These are phyloP conservation scores for Aspergillus quadrilineatus DNA, from an alignment of 2,329 filamentous ascomycete genomes.

Conservation along the genomic window DNA sequence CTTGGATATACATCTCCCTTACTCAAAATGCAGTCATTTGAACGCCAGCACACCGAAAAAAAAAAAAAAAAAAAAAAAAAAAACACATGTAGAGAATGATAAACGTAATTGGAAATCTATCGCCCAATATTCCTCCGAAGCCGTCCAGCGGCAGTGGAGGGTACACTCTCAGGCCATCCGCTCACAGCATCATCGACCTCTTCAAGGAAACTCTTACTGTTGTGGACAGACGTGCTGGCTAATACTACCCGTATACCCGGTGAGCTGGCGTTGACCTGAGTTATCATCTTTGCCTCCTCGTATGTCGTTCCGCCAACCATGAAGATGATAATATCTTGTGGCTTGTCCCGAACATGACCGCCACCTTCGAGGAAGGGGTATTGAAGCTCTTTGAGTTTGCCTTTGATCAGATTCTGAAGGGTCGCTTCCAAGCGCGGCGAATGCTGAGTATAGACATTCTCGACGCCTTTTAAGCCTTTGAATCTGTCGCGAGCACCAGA, in stretches of 20 bases:
- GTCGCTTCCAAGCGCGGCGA: slow-evolving; percentile 84
- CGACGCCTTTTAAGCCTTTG: slow-evolving; percentile 93
- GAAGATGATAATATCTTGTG: slow-evolving; percentile 93
- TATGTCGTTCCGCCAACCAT: slow-evolving; percentile 93
- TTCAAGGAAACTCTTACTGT: slow-evolving; percentile 81
- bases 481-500: slow-evolving; percentile 82
- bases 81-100: background rate
- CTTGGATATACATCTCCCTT: slow-evolving; percentile 9
- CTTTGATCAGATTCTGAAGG: slow-evolving; percentile 90
- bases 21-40: slow-evolving; percentile 3
- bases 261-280: slow-evolving; percentile 87
- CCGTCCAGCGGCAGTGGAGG: slow-evolving; percentile 61
- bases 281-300: slow-evolving; percentile 93
- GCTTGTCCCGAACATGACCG: slow-evolving; percentile 85
- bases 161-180: slow-evolving; percentile 73
- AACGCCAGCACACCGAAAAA: slow-evolving; percentile 14
- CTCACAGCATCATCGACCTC: slow-evolving; percentile 87
- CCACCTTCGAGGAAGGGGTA: slow-evolving; percentile 93
- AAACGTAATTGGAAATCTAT: slow-evolving; percentile 26
- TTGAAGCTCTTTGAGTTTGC: slow-evolving; percentile 76
- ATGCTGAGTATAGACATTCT: slow-evolving; percentile 98
- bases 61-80: background rate
- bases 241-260: slow-evolving; percentile 87
- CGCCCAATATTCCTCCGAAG: slow-evolving; percentile 62
- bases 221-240: slow-evolving; percentile 84